These are phyloP conservation scores for Arthrocladium fulminans DNA, from an alignment of 2,329 filamentous ascomycete genomes.

Conservation along the genomic window DNA sequence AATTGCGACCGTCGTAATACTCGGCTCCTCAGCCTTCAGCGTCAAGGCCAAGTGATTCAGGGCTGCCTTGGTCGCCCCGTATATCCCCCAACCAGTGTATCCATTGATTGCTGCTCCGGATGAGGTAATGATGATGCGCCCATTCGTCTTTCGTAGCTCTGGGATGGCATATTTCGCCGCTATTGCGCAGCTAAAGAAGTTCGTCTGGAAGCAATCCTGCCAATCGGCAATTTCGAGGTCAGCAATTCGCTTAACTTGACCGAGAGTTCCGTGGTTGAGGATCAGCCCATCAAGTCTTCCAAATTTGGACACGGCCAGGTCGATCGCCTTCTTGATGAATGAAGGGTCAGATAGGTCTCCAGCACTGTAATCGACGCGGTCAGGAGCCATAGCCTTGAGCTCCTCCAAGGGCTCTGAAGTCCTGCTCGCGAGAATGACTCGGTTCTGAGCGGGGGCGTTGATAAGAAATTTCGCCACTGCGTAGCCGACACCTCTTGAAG, in stretches of 20 bases:
- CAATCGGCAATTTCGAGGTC: constrained; percentile 64
- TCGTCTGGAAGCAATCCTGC: constrained; percentile 68
- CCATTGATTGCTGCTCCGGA: constrained; percentile 63
- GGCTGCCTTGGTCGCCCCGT: constrained; percentile 75
- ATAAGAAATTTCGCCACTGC: constrained; percentile 54
- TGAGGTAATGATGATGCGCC: constrained; percentile 67
- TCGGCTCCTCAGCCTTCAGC: constrained; percentile 65
- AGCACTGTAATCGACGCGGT: constrained; percentile 47
- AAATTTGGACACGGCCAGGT: constrained; percentile 58
- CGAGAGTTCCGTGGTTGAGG: constrained; percentile 76
- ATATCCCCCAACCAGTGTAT: constrained; percentile 68
- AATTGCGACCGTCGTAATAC: constrained; percentile 63
- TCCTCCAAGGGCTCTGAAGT: constrained; percentile 45
- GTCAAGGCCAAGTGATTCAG: constrained; percentile 70
- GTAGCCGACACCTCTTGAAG: constrained; percentile 56
- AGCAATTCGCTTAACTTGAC: constrained; percentile 63
- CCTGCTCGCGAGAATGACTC: constrained; percentile 51
- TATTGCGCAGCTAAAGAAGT: constrained; percentile 74
- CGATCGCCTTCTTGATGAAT: constrained; percentile 53
- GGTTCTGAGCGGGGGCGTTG: constrained; percentile 39
- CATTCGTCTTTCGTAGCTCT: constrained; percentile 57
- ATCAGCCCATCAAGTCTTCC: constrained; percentile 70
- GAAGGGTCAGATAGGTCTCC: constrained; percentile 50
- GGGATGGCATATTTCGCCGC: constrained; percentile 54
- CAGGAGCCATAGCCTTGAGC: constrained; percentile 45